A percentile compares a stretch with the other conserved stretches of the same genome.
phyloP scores from a whole-genome alignment of 805 yeast species.

The Starmerella vaccinii region DNA sequence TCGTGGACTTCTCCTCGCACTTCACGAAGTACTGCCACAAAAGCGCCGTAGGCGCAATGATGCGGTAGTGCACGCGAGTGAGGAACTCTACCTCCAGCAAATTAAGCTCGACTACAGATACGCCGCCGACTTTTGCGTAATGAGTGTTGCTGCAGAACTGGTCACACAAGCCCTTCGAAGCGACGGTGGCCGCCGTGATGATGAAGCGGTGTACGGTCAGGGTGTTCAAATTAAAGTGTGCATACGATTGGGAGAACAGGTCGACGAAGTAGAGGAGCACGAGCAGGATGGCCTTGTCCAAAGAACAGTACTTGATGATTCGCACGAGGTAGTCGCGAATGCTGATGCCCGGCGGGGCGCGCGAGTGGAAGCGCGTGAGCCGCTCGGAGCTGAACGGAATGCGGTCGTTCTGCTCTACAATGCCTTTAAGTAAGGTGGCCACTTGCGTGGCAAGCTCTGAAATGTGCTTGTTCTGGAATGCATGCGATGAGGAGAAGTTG shows the following conservation, averaged over 20 bases:
- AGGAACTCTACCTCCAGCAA: conserved; percentile 81
- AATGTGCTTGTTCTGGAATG: conserved; percentile 54
- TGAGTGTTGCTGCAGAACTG: conserved; percentile 88
- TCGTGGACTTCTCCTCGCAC: conserved; percentile 24
- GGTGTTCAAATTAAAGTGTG: conserved; percentile 73
- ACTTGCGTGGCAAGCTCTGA: conserved; percentile 63
- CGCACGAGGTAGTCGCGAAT: conserved; percentile 66
- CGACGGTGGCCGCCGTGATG: conserved; percentile 81
- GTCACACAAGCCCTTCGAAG: conserved; percentile 64
- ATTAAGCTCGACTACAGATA: conserved; percentile 52
- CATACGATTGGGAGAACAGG: conserved; percentile 63
- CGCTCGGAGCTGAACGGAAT: conserved; percentile 32
- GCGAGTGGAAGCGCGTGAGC: conserved; percentile 83
- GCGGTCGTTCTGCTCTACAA: conserved; percentile 64
- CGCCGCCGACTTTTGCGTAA: conserved; percentile 91
- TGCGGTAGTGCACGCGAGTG: conserved; percentile 65
- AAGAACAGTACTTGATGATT: conserved; percentile 68
- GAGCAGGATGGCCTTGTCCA: conserved; percentile 73
- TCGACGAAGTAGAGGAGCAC: conserved; percentile 87
- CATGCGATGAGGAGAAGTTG: not conserved
- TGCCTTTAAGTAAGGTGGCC: conserved; percentile 67
- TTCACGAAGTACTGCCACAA: conserved; percentile 31
- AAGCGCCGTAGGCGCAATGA: conserved; percentile 41
- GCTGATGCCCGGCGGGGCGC: conserved; percentile 84
- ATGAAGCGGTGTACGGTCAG: conserved; percentile 88